Base-by-base conservation (phyloP, 148 eudicot genomes). In the Rhododendron ovatum region DNA sequence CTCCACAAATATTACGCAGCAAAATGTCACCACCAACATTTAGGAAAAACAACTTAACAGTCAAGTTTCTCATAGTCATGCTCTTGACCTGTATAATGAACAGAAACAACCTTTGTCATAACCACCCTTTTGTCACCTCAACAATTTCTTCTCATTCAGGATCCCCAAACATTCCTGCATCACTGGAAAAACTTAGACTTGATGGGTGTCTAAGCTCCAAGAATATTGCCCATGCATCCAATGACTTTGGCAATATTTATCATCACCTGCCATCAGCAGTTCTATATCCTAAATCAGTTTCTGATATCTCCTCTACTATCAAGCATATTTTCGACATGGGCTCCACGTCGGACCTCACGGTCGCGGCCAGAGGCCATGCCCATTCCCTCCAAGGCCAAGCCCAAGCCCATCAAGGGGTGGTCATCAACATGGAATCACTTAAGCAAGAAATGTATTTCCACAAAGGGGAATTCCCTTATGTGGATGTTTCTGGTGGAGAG, bases 281-380 rank as follows among this genome's bases (percentile, higher is more conserved):
- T 85, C 85, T 97, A 39, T 87, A 89, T 82, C 99, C 99, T 39
- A 90, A 89, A 91, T 92, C 95, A 80, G 95, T 94, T 63, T 89
- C 93, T 14, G 98, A 95, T 85, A 93, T 97, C 43, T 93, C 99
- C 41, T 67, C 92, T 9, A 89, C 90, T 18, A 83, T 97, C 82
- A 93, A 90, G 85, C 89, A 90, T 80, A 85, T 95, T 84, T 93
- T 84, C 74, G 87, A 91, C 81, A 89, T 93, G 98, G 99, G 98
- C 12, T 28, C 88, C 14, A 81, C 80, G 33, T 89, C 98, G 11
- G 90, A 85, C 43, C 92, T 97, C 81, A 94, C 95, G 0, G 80
- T 97, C n/a, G 96, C 96, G 11, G 98, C 99, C 5, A 89, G 96
- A 86, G 99, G 99, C 84, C 95, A 91, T 50, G 99, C 98, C 85